Evolutionary conservation across 306 rosid genomes (phyloP).

Genomic region (Quillaja saponaria): DNA sequence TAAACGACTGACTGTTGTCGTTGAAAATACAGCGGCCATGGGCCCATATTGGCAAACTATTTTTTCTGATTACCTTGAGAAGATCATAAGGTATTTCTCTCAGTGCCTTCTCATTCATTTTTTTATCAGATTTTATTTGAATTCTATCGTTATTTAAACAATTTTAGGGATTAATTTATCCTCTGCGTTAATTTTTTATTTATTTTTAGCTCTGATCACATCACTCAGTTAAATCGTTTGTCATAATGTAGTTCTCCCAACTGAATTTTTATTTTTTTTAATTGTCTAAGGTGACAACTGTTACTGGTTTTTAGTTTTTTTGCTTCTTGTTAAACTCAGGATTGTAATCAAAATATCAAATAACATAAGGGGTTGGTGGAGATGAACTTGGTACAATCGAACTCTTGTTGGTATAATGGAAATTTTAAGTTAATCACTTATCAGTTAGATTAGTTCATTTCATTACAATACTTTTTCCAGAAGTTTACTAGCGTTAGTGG

Average conservation of each 20-base stretch:
- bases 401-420: no score
- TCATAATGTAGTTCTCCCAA: no score
- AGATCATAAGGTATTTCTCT: slow-evolving; percentile 60
- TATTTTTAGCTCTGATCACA: slow-evolving; percentile 6
- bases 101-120: not conserved
- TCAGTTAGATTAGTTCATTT: no score
- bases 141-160: not conserved
- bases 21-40: slow-evolving; percentile 84
- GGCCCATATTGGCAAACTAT: slow-evolving; percentile 71
- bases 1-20: slow-evolving; percentile 76
- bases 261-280: no score
- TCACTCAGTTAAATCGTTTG: no score
- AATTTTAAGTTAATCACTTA: no score
- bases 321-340: not conserved
- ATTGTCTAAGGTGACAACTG: no score
- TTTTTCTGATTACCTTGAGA: slow-evolving; percentile 67
- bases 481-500: no score
- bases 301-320: not conserved
- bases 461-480: no score
- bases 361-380: not conserved
- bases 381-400: no score
- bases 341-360: not conserved
- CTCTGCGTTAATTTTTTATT: not conserved
- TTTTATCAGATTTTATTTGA: not conserved
- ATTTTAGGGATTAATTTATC: slow-evolving; percentile 3